Base-by-base conservation (phyloP, 2,329 filamentous ascomycete species). In the Monosporascus sp. region DNA sequence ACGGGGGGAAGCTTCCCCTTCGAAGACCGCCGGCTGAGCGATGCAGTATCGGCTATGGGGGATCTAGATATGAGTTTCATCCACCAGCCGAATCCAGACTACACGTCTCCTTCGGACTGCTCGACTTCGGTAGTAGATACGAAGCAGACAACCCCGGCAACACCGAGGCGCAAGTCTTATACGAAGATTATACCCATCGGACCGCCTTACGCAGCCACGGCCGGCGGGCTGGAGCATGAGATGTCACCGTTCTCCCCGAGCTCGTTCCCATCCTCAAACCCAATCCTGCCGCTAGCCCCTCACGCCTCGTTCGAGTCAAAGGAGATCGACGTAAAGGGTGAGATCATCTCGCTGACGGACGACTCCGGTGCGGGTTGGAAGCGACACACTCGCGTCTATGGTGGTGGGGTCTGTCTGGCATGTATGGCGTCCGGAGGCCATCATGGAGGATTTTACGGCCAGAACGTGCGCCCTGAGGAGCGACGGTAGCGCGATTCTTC, bases 321-420 rank as follows among this genome's bases (percentile, higher is more conserved):
- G 15, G 71, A 74, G 52, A 70, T 77, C 37, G 70, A 74, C 49
- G 69, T 79, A 5, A 71, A 77, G 47, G 79, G 77, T 28, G 78
- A 82, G 60, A 76, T 79, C 52, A 71, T 81, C 41, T 77, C 75
- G 8, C 70, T 75, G 14, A 66, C 76, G 52, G 74, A 81, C 60
- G 70, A 71, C 53, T 68, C 72, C 14, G 78, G 77, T 5, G 71
- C 74, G 18, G 74, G 74, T 43, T 84, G 80, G 81, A 78, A 73
- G 60, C 74, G 79, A 38, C 81, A 84, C 63, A 84, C 80, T 17
- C 75, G 79, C 26, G 80, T 84, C 26, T 84, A 82, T 57, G 80
- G 80, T 28, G 80, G 80, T 54, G 79, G 80, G 6, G 74, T 78
- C 3, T 84, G 81, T 57, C 71, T 82, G 40, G 79, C 80, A 1